Conservation (phyloP, 1,284 basidiomycete genomes). For the Austroboletus niveus region DNA sequence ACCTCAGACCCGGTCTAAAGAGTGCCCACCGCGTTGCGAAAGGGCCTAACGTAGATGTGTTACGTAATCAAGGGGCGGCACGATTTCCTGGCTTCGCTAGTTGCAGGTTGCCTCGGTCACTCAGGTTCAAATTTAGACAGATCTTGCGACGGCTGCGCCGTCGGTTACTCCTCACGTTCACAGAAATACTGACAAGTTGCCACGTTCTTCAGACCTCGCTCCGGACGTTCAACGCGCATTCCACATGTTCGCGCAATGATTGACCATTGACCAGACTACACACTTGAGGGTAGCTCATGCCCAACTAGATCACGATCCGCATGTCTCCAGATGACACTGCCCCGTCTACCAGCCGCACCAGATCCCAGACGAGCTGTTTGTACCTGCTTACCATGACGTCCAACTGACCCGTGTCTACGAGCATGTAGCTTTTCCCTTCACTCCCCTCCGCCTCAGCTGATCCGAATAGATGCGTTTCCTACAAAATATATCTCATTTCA, state of each 20-base stretch:
- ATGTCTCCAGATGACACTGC: conserved; percentile 20
- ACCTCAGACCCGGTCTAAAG: too few species aligned
- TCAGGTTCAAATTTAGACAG: conserved; percentile 1
- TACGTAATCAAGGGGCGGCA: background rate
- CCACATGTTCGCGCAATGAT: conserved; percentile 34
- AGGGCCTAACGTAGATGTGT: background rate
- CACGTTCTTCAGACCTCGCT: conserved; percentile 30
- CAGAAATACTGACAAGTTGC: conserved; percentile 14
- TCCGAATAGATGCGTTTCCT: conserved; percentile 1
- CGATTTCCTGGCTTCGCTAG: too few species aligned
- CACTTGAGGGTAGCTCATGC: conserved; percentile 27
- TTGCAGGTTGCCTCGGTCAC: conserved; percentile 3
- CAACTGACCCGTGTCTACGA: background rate
- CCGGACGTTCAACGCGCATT: conserved; percentile 28
- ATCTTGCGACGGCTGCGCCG: conserved; percentile 13
- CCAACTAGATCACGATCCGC: conserved; percentile 23
- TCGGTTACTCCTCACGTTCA: conserved; percentile 10
- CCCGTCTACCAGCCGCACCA: conserved; percentile 10
- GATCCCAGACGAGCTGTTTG: conserved; percentile 10
- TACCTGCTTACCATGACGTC: conserved; percentile 4
- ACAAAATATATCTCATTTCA: conserved; percentile 8
- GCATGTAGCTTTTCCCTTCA: conserved; percentile 4
- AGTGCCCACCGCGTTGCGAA: too few species aligned
- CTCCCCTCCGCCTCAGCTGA: background rate
- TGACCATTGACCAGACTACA: conserved; percentile 26